Evolutionary conservation across 495 filamentous ascomycete species (phyloP).

Genomic region (Daldinia caldariorum): DNA sequence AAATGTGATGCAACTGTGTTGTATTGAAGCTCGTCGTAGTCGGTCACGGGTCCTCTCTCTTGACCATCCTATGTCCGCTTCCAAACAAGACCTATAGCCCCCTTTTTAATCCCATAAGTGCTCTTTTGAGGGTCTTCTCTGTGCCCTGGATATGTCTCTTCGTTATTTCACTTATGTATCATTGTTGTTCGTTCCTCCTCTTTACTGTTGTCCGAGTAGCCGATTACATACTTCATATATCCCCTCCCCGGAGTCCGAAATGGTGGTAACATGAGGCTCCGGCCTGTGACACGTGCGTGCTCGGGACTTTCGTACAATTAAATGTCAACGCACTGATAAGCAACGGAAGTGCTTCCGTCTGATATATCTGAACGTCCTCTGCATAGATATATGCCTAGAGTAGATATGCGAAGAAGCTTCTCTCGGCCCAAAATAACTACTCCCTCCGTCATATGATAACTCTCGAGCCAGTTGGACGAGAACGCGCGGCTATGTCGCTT

Average conservation of each 20-base stretch:
- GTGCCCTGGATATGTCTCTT: background rate
- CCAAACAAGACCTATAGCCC: background rate
- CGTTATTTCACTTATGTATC: background rate
- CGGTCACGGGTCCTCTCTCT: background rate
- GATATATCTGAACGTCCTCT: slow-evolving; percentile 2
- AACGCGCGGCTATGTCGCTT: slow-evolving; percentile 33
- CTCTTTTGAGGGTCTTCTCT: background rate
- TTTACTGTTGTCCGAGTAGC: background rate
- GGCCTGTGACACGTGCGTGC: slow-evolving; percentile 10
- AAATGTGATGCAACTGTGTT: background rate
- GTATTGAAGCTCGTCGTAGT: slow-evolving; percentile 7
- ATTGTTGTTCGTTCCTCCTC: background rate
- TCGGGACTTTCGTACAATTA: slow-evolving; percentile 9
- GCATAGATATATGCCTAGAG: slow-evolving; percentile 34
- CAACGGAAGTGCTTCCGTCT: background rate
- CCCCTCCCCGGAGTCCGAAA: slow-evolving; percentile 12
- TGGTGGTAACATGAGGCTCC: slow-evolving; percentile 21
- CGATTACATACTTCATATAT: background rate
- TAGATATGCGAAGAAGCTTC: background rate
- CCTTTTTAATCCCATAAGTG: background rate
- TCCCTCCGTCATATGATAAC: slow-evolving; percentile 24
- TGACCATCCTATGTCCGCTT: background rate
- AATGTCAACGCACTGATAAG: background rate
- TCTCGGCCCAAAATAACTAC: background rate
- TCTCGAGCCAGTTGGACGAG: slow-evolving; percentile 25